phyloP scores from a whole-genome alignment of 2,329 filamentous ascomycete species.

The Ophiocordyceps robertsii region DNA sequence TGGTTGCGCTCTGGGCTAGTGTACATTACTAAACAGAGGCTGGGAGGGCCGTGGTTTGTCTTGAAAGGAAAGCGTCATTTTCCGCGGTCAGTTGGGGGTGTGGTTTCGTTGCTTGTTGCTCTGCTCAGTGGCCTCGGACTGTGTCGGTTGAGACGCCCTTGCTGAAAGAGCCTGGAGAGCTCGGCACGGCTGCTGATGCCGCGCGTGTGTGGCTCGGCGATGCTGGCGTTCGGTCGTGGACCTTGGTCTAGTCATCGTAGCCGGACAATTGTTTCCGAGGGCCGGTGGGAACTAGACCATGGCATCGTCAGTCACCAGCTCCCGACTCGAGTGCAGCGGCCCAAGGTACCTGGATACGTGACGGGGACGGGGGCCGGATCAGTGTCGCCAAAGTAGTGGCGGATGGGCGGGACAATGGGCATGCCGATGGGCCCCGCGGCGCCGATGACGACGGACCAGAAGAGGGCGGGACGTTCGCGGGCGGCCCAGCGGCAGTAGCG shows the following conservation, averaged over 20 bases:
- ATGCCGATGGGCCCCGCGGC: conserved; percentile 57
- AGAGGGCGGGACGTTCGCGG: conserved; percentile 79
- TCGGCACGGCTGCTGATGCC: too few relatives aligned
- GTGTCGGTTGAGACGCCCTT: too few relatives aligned
- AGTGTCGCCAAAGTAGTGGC: conserved; percentile 60
- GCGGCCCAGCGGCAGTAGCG: conserved; percentile 81
- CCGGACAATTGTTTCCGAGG: conserved; percentile 46
- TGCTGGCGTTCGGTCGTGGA: background rate
- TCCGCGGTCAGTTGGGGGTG: too few relatives aligned
- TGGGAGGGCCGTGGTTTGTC: too few relatives aligned
- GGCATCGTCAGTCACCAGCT: background rate
- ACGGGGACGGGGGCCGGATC: conserved; percentile 61
- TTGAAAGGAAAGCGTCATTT: too few relatives aligned
- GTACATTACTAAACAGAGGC: too few relatives aligned
- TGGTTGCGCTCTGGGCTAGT: too few relatives aligned
- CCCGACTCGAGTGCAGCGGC: background rate
- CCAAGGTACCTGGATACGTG: conserved; percentile 76
- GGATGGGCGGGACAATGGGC: conserved; percentile 58
- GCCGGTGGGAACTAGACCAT: conserved; percentile 47
- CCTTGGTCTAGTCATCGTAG: conserved; percentile 38
- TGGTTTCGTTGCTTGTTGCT: too few relatives aligned
- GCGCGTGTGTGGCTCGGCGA: too few relatives aligned
- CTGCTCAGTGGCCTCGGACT: too few relatives aligned
- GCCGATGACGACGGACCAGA: conserved; percentile 73
- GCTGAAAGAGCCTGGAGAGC: too few relatives aligned